Conservation (phyloP, 345 rosid genomes). For the Eucalyptus pumila region DNA sequence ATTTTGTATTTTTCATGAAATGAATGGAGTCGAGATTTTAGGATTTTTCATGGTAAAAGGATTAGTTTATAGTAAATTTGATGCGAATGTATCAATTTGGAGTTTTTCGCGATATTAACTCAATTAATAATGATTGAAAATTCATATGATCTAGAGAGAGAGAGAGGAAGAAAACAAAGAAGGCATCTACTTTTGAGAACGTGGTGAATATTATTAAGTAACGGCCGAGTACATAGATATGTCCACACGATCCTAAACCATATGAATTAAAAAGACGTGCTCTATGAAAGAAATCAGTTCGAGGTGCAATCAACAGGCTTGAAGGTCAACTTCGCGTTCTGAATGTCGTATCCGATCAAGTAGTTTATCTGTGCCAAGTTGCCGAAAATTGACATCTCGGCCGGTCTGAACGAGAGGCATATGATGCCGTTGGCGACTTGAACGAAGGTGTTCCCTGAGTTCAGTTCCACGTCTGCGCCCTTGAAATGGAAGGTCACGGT, state of each 20-base stretch:
- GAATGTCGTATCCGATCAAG: slow-evolving; percentile 31
- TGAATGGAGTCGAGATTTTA: neutral
- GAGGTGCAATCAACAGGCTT: slow-evolving; percentile 27
- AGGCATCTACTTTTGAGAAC: neutral
- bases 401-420: slow-evolving; percentile 24
- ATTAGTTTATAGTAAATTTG: no score
- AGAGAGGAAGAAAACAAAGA: neutral
- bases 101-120: accelerated
- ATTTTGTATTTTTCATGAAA: neutral
- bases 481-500: neutral
- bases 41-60: accelerated
- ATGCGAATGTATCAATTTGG: accelerated
- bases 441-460: slow-evolving; percentile 15
- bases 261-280: neutral
- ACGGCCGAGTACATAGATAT: no score
- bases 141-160: neutral
- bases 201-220: no score
- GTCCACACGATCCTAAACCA: neutral
- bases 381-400: slow-evolving; percentile 13
- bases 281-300: neutral
- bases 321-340: slow-evolving; percentile 15
- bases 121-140: neutral
- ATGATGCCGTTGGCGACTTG: neutral
- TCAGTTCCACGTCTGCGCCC: slow-evolving; percentile 21
- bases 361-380: slow-evolving; percentile 34